phyloP scores from a whole-genome alignment of 2,329 filamentous ascomycete genomes.

The Sordariomycetes sp. region DNA sequence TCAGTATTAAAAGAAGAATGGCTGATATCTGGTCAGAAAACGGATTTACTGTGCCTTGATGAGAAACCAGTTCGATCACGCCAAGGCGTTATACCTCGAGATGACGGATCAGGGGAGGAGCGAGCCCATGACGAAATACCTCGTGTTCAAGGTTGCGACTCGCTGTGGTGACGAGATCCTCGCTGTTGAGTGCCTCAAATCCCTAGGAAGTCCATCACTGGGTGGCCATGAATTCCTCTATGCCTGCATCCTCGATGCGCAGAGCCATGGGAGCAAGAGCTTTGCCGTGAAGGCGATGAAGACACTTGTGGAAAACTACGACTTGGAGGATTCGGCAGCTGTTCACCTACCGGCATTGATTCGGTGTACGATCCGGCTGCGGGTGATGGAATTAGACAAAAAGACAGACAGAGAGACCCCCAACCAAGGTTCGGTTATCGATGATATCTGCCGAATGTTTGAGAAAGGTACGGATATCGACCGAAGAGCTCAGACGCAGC shows the following conservation, averaged over 20 bases:
- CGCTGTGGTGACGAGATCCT: constrained; percentile 42
- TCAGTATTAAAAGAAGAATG: background rate
- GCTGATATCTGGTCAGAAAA: constrained; percentile 42
- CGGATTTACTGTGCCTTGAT: constrained; percentile 59
- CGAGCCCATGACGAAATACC: constrained; percentile 57
- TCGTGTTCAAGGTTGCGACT: constrained; percentile 66
- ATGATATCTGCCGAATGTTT: constrained; percentile 44
- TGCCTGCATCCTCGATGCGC: constrained; percentile 70
- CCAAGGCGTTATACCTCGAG: constrained; percentile 40
- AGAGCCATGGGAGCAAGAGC: constrained; percentile 49
- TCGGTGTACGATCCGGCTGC: constrained; percentile 41
- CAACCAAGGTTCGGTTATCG: constrained; percentile 13
- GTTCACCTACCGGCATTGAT: constrained; percentile 24
- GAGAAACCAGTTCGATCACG: constrained; percentile 40
- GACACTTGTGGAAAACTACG: constrained; percentile 17
- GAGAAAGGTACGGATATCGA: constrained; percentile 24
- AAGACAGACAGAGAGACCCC: background rate
- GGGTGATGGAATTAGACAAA: constrained; percentile 22
- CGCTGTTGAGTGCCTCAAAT: constrained; percentile 53
- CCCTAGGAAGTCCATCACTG: constrained; percentile 44
- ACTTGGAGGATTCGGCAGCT: constrained; percentile 9
- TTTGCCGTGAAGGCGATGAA: constrained; percentile 36
- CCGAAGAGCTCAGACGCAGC: background rate
- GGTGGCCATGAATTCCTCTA: constrained; percentile 52
- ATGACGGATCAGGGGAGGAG: constrained; percentile 49